A percentile compares a stretch with the other conserved stretches of the same genome.
These are phyloP conservation scores for Scedosporium aurantiacum DNA, from an alignment of 2,329 filamentous ascomycete genomes.

Conservation along the genomic window DNA sequence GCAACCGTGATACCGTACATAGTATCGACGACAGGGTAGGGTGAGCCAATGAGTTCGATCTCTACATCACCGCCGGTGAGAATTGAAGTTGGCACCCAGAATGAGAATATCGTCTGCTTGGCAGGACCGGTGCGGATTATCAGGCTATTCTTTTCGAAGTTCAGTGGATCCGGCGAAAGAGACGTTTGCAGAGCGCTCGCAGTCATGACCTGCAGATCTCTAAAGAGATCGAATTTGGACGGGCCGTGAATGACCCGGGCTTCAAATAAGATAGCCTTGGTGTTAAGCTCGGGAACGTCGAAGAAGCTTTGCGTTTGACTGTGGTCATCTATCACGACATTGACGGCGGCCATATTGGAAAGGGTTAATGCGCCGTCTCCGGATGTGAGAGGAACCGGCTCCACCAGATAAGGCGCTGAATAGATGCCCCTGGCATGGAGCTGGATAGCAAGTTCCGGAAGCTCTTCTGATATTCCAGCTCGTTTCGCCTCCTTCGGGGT, in stretches of 20 bases:
- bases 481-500: not conserved
- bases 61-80: not conserved
- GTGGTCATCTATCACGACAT: not conserved
- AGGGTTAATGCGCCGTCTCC: not conserved
- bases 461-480: not conserved
- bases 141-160: not conserved
- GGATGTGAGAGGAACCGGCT: not conserved
- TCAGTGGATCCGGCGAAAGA: not conserved
- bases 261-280: not conserved
- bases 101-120: not conserved
- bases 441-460: constrained; percentile 1
- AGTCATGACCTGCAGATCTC: not conserved
- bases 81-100: constrained; percentile 1
- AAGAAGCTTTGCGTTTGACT: not conserved
- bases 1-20: constrained; percentile 3
- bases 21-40: not conserved
- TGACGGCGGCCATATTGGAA: not conserved
- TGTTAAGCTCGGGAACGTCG: not conserved
- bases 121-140: not conserved
- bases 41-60: not conserved
- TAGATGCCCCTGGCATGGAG: not conserved
- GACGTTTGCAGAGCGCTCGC: not conserved
- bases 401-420: not conserved
- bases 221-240: not conserved
- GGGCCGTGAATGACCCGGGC: not conserved